Evolutionary conservation across 352 stramenopile genomes (phyloP), one percentile per base, ranked within the genome.

Genomic region (Thraustochytrium sp.): DNA sequence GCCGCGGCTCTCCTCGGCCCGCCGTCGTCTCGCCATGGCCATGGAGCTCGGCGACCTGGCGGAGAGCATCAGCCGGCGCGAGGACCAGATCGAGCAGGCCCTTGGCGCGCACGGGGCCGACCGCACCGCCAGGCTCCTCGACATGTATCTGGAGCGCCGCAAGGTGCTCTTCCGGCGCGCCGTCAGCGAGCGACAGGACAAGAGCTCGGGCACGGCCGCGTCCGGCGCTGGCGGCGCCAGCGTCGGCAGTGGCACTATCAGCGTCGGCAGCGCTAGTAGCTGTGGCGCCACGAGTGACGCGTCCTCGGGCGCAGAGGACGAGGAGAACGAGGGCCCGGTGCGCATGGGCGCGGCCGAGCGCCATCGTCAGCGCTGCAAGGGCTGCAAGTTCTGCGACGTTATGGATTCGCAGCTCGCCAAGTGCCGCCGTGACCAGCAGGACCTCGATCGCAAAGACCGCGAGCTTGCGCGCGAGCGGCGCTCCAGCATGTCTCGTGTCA

Each of bases 321-420:
- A 55, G n/a, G 48, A 55, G 18, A 55, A 55, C 18, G 48, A 23
- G 18, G 48, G 48, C 18, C 18, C 18, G n/a, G n/a, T n/a, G 16
- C n/a, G 18, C 18, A 55, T 18, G n/a, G 48, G n/a, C n/a, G 48
- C 48, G 18, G 16, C n/a, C n/a, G 16, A 55, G n/a, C 18, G n/a
- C 48, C 16, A 23, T 23, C 48, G 40, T 1, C 8, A 44, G 21
- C 21, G 23, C 3, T 72, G 59, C 8, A 72, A 44, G 8, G 59
- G 59, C 59, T 72, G 59, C 59, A 72, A 72, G 36, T 72, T 72
- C 26, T 72, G 59, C 40, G 59, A 11, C 21, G 21, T 72, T 72
- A 31, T 72, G 9, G 59, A 72, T 26, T 18, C 42, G 9, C 59
- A 72, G 3, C 34, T 72, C 36, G 59, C 29, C 1, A 72, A 72